Percentiles rank a stretch among this genome's conserved stretches.
Evolutionary conservation across 768 basidiomycete species (phyloP).

Genomic region (Mycena sanguinolenta): DNA sequence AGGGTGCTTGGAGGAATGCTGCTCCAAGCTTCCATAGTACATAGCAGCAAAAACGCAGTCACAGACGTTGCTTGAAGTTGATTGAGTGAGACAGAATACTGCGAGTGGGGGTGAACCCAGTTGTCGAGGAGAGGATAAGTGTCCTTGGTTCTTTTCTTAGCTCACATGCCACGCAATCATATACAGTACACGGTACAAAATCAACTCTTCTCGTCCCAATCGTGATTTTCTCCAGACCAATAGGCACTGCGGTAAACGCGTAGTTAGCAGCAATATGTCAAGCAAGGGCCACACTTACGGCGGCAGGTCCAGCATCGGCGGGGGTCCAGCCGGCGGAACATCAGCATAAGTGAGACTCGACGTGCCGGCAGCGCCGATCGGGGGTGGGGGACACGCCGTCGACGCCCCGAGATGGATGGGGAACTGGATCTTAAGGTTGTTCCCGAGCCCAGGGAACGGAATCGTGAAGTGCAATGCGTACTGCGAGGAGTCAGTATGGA

Average conservation of each 20-base stretch:
- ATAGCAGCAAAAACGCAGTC: too few relatives aligned
- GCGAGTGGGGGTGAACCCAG: too few relatives aligned
- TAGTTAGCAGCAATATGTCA: not conserved
- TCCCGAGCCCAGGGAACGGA: constrained; percentile 33
- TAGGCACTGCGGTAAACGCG: not conserved
- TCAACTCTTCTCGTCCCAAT: constrained; percentile 30
- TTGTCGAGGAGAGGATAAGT: too few relatives aligned
- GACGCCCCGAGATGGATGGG: constrained; percentile 32
- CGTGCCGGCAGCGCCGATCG: constrained; percentile 8
- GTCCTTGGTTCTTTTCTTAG: too few relatives aligned
- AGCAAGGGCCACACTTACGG: not conserved
- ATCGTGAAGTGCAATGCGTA: constrained; percentile 5
- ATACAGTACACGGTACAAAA: too few relatives aligned
- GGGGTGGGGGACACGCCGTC: constrained; percentile 23
- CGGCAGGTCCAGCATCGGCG: constrained; percentile 31
- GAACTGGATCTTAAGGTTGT: constrained; percentile 31
- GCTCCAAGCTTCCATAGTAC: too few relatives aligned
- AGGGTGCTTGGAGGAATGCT: too few relatives aligned
- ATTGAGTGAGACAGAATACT: too few relatives aligned
- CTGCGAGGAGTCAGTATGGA: not conserved
- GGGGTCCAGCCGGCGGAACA: constrained; percentile 29
- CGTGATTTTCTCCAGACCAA: constrained; percentile 30
- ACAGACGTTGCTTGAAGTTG: too few relatives aligned
- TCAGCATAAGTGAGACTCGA: constrained; percentile 19
- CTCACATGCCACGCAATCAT: too few relatives aligned